Base-by-base conservation (phyloP, 2,329 filamentous ascomycete species). In the Fusarium sp. region DNA sequence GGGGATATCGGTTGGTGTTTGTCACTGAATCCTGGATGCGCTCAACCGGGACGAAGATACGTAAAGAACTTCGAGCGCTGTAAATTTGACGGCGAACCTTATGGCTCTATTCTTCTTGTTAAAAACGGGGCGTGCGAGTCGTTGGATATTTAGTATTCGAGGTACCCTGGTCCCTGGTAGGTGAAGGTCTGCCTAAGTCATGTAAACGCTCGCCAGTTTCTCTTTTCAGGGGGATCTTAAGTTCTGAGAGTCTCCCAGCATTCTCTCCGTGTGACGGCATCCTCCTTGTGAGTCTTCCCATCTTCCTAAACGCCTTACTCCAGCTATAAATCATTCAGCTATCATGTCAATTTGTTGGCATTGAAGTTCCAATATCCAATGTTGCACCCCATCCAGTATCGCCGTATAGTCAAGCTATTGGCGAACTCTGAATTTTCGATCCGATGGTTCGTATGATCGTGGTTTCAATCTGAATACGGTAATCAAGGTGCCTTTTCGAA, bases 401-500 rank as follows among this genome's bases (percentile, higher is more conserved):
- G 28, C 13, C 28, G 15, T 14, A 19, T 19, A 19, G 7, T n/a
- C 19, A 26, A 37, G 4, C 33, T 22, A 15, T 35, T 13, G 10
- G 26, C n/a, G 32, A 17, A 24, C 11, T 15, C 14, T 17, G 13
- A 10, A 22, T 32, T 33, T 7, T n/a, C 22, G 43, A 20, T 24
- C 10, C 6, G 6, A 40, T 19, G 19, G 11, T 44, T 14, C 13
- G 30, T 19, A 24, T 43, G 33, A 19, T 22, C 19, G 5, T 33
- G 32, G 30, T 6, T 19, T 30, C 19, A 10, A 37, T 20, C 5
- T 24, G n/a, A 37, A 43, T 20, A 28, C 9, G 7, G 20, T 17
- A 9, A n/a, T 67, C 37, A 86, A 8, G 81, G 83, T 17, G 86
- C 90, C 78, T 94, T 94, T 74, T 95, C 92, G 70, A 97, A 94